phyloP scores from a whole-genome alignment of 176 grass and related monocot genomes.

The Echinochloa phyllopogon region DNA sequence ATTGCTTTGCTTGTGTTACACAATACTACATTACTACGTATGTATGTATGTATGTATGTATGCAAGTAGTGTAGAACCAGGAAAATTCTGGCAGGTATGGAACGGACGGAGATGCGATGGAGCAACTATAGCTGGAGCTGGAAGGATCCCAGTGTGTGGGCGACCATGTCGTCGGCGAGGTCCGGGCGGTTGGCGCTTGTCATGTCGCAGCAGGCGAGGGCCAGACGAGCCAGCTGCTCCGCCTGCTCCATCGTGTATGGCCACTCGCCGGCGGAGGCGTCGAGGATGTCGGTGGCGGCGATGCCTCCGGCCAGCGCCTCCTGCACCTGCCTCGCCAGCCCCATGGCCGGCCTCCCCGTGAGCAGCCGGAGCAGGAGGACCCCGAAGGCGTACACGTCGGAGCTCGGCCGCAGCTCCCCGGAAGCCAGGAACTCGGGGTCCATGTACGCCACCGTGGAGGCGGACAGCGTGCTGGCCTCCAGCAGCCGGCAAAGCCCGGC shows the following conservation, averaged over 20 bases:
- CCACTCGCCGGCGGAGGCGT: background rate
- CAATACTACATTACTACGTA: too few species aligned
- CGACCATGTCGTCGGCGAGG: background rate
- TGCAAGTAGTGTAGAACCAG: too few species aligned
- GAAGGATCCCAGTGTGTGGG: background rate
- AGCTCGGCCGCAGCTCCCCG: slow-evolving; percentile 15
- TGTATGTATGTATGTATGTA: too few species aligned
- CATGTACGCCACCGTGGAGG: background rate
- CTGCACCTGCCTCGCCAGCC: slow-evolving; percentile 8
- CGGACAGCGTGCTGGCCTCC: background rate
- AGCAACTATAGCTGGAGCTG: too few species aligned
- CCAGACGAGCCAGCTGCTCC: slow-evolving; percentile 14
- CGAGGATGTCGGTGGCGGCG: background rate
- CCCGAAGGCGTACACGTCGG: slow-evolving; percentile 11
- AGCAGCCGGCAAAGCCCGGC: background rate
- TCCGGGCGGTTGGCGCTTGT: background rate
- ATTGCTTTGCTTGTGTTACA: too few species aligned
- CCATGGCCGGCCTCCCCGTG: background rate
- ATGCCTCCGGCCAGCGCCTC: background rate
- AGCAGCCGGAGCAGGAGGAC: slow-evolving; percentile 5
- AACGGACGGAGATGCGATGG: too few species aligned
- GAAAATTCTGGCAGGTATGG: too few species aligned
- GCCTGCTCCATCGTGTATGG: background rate
- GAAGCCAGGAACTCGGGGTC: slow-evolving; percentile 24
- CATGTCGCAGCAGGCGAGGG: background rate